phyloP scores from a whole-genome alignment of 345 rosid genomes.

The Aurinia saxatilis region DNA sequence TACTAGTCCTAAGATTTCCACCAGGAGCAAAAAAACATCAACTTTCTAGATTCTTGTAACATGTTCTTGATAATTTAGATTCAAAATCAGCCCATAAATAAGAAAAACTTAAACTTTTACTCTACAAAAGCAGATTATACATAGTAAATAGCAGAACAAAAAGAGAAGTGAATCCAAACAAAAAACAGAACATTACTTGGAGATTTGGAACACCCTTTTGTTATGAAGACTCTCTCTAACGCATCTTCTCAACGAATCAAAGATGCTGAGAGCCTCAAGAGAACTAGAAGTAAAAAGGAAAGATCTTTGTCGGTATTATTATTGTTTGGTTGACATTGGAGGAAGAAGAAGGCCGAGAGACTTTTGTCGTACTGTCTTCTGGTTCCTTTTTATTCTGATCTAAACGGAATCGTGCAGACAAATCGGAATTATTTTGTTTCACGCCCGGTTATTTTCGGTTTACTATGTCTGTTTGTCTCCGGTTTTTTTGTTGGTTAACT shows the following conservation, averaged over 20 bases:
- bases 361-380: background rate
- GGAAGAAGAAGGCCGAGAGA: background rate
- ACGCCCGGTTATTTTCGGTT: constrained; percentile 6
- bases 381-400: background rate
- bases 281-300: background rate
- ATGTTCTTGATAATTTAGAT: too few species aligned
- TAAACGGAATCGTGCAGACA: background rate
- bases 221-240: background rate
- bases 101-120: background rate
- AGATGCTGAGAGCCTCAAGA: constrained; percentile 8
- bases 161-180: background rate
- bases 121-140: background rate
- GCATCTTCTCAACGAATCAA: background rate
- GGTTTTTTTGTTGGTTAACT: background rate
- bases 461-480: background rate
- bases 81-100: too few species aligned
- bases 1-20: constrained; percentile 33
- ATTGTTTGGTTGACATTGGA: background rate
- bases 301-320: background rate
- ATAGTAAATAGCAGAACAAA: background rate
- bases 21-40: background rate
- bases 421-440: background rate
- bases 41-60: too few species aligned
- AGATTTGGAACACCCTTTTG: background rate
- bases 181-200: background rate